These are phyloP conservation scores for Tetrapyrgos nigripes DNA, from an alignment of 1,284 basidiomycete genomes.

Conservation along the genomic window DNA sequence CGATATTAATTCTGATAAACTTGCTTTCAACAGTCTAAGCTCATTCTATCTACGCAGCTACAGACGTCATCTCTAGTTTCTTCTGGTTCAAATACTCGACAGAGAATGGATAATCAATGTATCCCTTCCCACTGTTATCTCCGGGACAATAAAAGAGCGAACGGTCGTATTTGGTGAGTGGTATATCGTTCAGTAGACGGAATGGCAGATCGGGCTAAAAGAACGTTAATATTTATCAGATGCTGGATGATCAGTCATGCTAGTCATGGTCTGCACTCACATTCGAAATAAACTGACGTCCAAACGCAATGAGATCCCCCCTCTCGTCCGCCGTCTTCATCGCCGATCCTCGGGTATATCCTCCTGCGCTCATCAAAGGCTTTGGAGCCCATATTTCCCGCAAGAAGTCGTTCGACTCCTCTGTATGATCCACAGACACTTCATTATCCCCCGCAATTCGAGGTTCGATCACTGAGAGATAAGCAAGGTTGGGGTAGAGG, in stretches of 20 bases:
- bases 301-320: constrained; percentile 46
- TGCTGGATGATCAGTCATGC: no score
- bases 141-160: neutral
- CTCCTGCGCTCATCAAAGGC: constrained; percentile 43
- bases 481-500: constrained; percentile 2
- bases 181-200: neutral
- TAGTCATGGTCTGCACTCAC: no score
- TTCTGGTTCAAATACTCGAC: neutral
- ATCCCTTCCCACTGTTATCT: constrained; percentile 2
- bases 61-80: neutral
- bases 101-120: neutral
- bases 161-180: neutral
- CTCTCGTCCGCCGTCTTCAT: constrained; percentile 30
- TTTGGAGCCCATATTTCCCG: constrained; percentile 28
- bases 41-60: neutral
- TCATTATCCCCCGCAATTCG: constrained; percentile 8
- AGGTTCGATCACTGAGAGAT: constrained; percentile 11
- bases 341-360: constrained; percentile 28
- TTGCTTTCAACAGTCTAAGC: no score
- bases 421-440: neutral
- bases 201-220: constrained; percentile 1
- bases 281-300: constrained; percentile 52
- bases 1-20: no score
- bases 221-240: no score
- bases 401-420: constrained; percentile 32